Base-by-base conservation (phyloP, 768 basidiomycete genomes). In the Trametes punicea region DNA sequence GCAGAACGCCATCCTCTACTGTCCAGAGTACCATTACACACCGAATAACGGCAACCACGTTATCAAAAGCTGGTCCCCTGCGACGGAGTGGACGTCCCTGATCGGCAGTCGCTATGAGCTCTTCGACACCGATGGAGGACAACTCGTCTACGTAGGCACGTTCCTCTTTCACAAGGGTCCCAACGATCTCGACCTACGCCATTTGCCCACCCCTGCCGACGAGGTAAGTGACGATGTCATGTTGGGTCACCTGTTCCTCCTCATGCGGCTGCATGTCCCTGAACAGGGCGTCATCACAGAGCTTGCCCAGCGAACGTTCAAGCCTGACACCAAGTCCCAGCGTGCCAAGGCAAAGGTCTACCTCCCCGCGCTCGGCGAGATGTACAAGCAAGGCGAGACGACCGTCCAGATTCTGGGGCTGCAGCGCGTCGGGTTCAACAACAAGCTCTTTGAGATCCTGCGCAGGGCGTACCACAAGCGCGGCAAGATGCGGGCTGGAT, bases 401-500 rank as follows among this genome's bases (percentile, higher is more conserved):
- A 29, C 49, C 1, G 38, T 52, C 10, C 49, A 36, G 16, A 26
- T 60, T 9, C 45, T 60, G 7, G 59, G 59, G 20, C 30, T 60
- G 29, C 59, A 60, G 39, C 55, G 59, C 23, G 49, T 60, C 25
- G 59, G 59, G 8, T 60, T 51, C 49, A 60, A 60, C 42, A 44
- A 50, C 10, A 41, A 25, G 31, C 50, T 60, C 25, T 46, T 46
- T 33, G 15, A 29, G 2, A 46, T 59, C 31, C 46, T 59, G 18
- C 18, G 38, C 8, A 31, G 38, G 33, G 59, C 54, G 25, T 51
- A 41, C 26, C 31, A 36, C 21, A 46, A 56, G 42, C 54, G 55
- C 16, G 49, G 46, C 16, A 53, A 45, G 33, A n/a, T n/a, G 26
- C 20, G 29, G 5, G 51, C 33, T n/a, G n/a, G n/a, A 4, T 9